phyloP scores from a whole-genome alignment of 78 protist species.

The Emiliania huxleyi region DNA sequence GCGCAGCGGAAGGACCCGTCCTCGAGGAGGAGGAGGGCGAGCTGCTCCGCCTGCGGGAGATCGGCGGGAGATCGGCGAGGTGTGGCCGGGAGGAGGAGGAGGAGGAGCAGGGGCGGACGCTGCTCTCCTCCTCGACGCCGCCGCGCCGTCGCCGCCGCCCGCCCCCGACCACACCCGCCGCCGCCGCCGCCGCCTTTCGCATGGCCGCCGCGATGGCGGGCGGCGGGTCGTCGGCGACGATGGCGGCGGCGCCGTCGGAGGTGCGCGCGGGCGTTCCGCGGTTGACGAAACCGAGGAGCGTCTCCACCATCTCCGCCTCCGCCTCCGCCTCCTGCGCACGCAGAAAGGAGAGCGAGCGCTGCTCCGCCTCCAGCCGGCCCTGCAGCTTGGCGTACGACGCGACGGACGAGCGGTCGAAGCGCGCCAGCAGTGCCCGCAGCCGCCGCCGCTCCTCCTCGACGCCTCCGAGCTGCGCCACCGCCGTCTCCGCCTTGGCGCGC shows the following conservation, averaged over 20 bases:
- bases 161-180: not conserved
- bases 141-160: not conserved
- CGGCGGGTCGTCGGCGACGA: not conserved
- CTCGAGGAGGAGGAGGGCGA: not conserved
- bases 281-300: not conserved
- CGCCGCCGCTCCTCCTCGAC: not conserved
- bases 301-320: not conserved
- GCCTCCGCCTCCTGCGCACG: not conserved
- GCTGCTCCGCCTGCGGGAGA: too few relatives aligned
- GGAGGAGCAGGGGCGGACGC: too few relatives aligned
- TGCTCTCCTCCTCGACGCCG: too few relatives aligned
- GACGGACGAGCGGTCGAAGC: not conserved
- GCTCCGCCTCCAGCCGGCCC: not conserved
- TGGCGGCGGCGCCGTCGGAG: not conserved
- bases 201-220: not conserved
- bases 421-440: not conserved
- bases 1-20: not conserved
- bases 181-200: not conserved
- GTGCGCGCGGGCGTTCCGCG: not conserved
- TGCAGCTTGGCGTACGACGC: not conserved
- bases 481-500: not conserved
- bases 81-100: too few relatives aligned
- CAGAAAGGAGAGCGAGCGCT: not conserved
- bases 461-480: not conserved
- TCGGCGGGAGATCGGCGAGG: too few relatives aligned